Evolutionary conservation across 345 rosid genomes (phyloP), one percentile per base, ranked within the genome.

Genomic region (Gossypium herbaceum): DNA sequence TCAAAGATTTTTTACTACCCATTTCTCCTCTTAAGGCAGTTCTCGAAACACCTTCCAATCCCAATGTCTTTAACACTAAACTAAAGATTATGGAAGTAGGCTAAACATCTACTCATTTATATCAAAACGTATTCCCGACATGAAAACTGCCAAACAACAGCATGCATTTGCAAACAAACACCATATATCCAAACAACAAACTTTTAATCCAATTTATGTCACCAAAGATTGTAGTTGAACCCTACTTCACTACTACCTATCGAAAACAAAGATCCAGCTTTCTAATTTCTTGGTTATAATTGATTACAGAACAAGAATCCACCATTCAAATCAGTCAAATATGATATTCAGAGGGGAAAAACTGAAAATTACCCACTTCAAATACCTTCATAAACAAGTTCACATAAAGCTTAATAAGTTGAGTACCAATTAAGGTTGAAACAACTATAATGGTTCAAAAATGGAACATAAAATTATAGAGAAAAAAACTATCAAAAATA

Each of bases 361-460:
- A 22, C n/a, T 22, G 48, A 67, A 67, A 22, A 56, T 10, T 55
- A 56, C 20, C 55, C 39, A 15, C 48, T 47, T 47, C 56, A 15
- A 68, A 24, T 47, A 24, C 10, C 56, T 24, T 67, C 1, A 68
- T 47, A 68, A 68, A 45, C 68, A 67, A 68, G 57, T 68, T 22
- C 56, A 13, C 41, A 68, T 47, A 22, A 68, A 48, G 11, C 41
- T 12, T 24, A 48, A 13, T 25, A 47, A 65, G 29, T 47, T 48
- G 41, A 15, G 56, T 24, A 41, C 0, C 50, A 64, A 9, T 64
- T 64, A 62, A 62, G 11, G 34, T 29, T 1, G 62, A 19, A 29
- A 62, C 1, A 62, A 22, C 56, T 25, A 66, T 19, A 20, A 44
- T 20, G 27, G 54, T 20, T 66, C 60, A 8, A 56, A 20, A 19